Evolutionary conservation across 331 rosid genomes (phyloP), one percentile per base, ranked within the genome.

Genomic region (Quercus tomentella): DNA sequence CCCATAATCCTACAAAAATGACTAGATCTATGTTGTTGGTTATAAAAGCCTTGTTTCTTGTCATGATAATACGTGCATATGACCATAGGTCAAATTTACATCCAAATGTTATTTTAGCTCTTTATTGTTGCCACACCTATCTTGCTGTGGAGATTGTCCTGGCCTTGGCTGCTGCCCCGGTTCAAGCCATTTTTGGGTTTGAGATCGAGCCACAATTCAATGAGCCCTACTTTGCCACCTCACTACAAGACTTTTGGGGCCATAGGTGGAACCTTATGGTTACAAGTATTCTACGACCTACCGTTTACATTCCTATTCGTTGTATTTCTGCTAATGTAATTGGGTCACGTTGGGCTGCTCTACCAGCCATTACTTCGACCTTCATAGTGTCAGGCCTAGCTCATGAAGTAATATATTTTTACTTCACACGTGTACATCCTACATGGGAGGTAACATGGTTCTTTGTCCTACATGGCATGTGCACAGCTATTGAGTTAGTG

Each of bases 181-280:
- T 79, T 77, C 82, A 82, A 68, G 74, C 86, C 79, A 0, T 83
- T 0, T 78, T 84, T 0, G 87, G 86, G 3, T 80, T 86, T 3
- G 87, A 88, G 49, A 71, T 94, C 0, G 93, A 89, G 31, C 94
- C 91, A 0, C 97, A 89, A 28, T 94, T 85, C 85, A 33, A 91
- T 21, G 88, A 92, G 75, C 97, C 97, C 0, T 88, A 91, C 69
- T 84, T 91, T 4, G 25, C 82, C 26, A 87, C 95, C 1, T 94
- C 98, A 0, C 92, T 94, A 28, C 97, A 89, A 57, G 95, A 94
- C 73, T 94, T 91, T 15, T 94, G 97, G 97, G 91, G 97, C 18
- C 90, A 82, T 5, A 81, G 97, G 63, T 94, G 95, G 98, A 94
- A 94, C 49, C 95, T 92, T 58, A 88, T 86, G 91, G 92, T 91